Base-by-base conservation (phyloP, 192 early-diverging fungal species). In the Coemansia sp. region DNA sequence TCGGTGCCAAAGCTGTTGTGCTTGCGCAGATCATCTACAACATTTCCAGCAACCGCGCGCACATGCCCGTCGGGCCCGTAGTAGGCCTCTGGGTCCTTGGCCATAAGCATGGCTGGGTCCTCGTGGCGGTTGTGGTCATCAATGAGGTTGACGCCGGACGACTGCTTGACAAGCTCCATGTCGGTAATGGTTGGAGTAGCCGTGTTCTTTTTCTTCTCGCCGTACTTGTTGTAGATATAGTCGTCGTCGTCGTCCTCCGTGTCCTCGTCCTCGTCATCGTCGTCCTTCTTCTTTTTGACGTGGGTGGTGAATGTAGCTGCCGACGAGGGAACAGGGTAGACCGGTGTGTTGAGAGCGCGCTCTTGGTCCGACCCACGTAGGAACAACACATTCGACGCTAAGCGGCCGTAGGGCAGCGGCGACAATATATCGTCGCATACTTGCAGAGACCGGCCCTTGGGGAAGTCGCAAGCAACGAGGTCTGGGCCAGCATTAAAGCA, bases 151-250 rank as follows among this genome's bases (percentile, higher is more conserved):
- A 79, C 71, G 23, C 76, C 76, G 6, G 76, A 73, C 11, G 76
- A 79, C 60, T 73, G 67, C 57, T 79, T 79, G 46, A 79, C 38
- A 8, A 79, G 71, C 76, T 79, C 76, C 76, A 79, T 79, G 53
- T 79, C 71, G 16, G 76, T 73, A 9, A 55, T 59, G 6, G 76
- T 70, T 0, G 70, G 57, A 3, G 62, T 73, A 5, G 76, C 37
- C 37, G 76, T 79, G 60, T 79, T 79, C 71, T 79, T 79, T 61
- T 79, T 73, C 61, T 79, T 79, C 48, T 79, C 76, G 63, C 76
- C 76, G 36, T 69, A 79, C 67, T 79, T 79, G 67, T 79, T 79
- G 63, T 79, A 79, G 46, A 67, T 45, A 31, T 79, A 79, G 60
- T 79, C 76, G 8, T 71, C 69, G 62, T 75, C 72, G 0, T 79